Percentiles rank a stretch among this genome's conserved stretches.
phyloP scores from a whole-genome alignment of 2,329 filamentous ascomycete species.

The Monilinia fructicola region DNA sequence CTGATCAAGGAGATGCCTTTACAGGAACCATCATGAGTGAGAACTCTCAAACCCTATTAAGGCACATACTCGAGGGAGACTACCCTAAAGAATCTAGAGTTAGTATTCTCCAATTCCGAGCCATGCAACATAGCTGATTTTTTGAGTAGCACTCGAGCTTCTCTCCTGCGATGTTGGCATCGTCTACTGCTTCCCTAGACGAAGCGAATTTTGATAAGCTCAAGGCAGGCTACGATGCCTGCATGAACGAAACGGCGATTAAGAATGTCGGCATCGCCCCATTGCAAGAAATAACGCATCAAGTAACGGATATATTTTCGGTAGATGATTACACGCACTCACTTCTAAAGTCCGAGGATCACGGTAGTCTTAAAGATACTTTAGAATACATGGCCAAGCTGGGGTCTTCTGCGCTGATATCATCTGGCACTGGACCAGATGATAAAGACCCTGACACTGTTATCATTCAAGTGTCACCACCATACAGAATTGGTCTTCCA shows the following conservation, averaged over 20 bases:
- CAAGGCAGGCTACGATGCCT: conserved; percentile 63
- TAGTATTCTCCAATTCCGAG: conserved; percentile 26
- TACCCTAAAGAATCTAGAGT: conserved; percentile 48
- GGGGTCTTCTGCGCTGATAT: conserved; percentile 44
- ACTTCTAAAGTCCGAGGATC: conserved; percentile 34
- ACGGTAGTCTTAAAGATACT: conserved; percentile 46
- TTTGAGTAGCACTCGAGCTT: conserved; percentile 49
- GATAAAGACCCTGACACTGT: conserved; percentile 50
- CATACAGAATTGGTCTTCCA: conserved; percentile 55
- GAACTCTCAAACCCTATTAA: conserved; percentile 56
- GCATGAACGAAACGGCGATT: conserved; percentile 61
- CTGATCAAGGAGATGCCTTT: conserved; percentile 61
- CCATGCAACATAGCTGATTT: conserved; percentile 22
- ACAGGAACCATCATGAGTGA: conserved; percentile 62
- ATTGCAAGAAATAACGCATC: conserved; percentile 54
- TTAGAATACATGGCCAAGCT: conserved; percentile 49
- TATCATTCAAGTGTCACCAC: conserved; percentile 46
- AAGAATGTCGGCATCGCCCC: conserved; percentile 56
- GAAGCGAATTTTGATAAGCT: conserved; percentile 66
- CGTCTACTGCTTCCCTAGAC: conserved; percentile 48
- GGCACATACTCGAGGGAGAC: conserved; percentile 61
- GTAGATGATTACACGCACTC: conserved; percentile 25
- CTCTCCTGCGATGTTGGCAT: conserved; percentile 45
- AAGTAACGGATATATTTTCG: conserved; percentile 50
- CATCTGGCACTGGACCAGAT: conserved; percentile 36